These are phyloP conservation scores for Cercospora nicotianae DNA, from an alignment of 2,329 filamentous ascomycete genomes.

Conservation along the genomic window DNA sequence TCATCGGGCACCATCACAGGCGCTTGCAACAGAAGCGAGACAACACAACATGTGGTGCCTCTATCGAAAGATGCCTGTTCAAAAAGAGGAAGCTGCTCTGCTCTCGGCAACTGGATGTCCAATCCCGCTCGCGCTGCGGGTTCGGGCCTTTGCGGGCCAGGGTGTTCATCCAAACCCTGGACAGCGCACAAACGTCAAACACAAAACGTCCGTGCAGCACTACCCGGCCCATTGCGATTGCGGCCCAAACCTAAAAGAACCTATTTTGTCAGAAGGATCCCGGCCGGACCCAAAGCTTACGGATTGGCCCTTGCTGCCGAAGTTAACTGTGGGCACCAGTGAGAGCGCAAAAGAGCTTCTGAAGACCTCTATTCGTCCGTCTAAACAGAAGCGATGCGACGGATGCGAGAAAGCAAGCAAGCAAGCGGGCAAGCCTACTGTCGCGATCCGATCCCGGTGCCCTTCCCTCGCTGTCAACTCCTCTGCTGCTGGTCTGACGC, in stretches of 20 bases:
- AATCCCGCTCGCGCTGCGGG: constrained; percentile 15
- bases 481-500: constrained; percentile 15
- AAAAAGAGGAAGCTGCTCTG: neutral
- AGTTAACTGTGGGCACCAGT: constrained; percentile 24
- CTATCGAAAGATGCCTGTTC: neutral
- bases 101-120: constrained; percentile 20
- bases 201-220: constrained; percentile 12
- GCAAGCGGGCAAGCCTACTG: neutral
- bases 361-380: constrained; percentile 19
- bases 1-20: neutral
- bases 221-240: constrained; percentile 20
- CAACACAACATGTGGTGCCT: neutral
- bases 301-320: constrained; percentile 20
- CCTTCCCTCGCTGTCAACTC: neutral
- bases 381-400: neutral
- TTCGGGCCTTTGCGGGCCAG: constrained; percentile 23
- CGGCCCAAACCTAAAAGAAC: constrained; percentile 27
- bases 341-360: constrained; percentile 18
- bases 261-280: neutral
- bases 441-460: constrained; percentile 8
- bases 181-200: neutral
- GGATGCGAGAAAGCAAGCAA: neutral
- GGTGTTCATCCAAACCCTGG: neutral
- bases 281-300: constrained; percentile 11
- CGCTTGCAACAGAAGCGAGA: neutral